Conservation (phyloP, 1,284 basidiomycete genomes). For the Boletus sp. region DNA sequence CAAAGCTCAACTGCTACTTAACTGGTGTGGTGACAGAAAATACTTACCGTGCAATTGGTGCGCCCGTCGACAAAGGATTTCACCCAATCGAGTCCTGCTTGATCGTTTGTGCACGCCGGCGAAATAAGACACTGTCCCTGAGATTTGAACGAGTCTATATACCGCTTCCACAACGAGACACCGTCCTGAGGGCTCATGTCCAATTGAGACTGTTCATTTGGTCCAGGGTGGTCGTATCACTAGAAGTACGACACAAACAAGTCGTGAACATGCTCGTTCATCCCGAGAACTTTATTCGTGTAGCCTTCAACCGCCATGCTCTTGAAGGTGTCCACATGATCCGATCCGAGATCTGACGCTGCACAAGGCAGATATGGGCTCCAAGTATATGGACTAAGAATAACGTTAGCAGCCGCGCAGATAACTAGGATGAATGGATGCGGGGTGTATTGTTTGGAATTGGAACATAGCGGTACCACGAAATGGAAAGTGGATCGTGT, state of each 20-base stretch:
- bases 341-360: background rate
- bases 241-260: background rate
- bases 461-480: too few species aligned
- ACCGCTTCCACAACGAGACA: conserved; percentile 54
- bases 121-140: conserved; percentile 62
- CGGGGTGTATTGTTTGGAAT: too few species aligned
- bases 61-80: conserved; percentile 55
- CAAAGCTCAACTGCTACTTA: background rate
- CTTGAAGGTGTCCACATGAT: conserved; percentile 30
- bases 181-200: conserved; percentile 57
- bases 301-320: conserved; percentile 38
- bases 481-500: too few species aligned
- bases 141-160: conserved; percentile 60
- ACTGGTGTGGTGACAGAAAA: background rate
- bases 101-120: conserved; percentile 67
- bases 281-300: conserved; percentile 49
- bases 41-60: conserved; percentile 46
- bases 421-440: background rate
- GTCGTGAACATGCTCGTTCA: conserved; percentile 52
- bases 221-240: conserved; percentile 33
- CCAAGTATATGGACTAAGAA: conserved; percentile 30
- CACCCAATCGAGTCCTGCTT: conserved; percentile 63
- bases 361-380: conserved; percentile 15
- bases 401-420: conserved; percentile 3
- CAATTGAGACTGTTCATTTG: conserved; percentile 56